Conservation (phyloP, 176 grass and related monocot genomes). For the Ampelocalamus luodianensis region DNA sequence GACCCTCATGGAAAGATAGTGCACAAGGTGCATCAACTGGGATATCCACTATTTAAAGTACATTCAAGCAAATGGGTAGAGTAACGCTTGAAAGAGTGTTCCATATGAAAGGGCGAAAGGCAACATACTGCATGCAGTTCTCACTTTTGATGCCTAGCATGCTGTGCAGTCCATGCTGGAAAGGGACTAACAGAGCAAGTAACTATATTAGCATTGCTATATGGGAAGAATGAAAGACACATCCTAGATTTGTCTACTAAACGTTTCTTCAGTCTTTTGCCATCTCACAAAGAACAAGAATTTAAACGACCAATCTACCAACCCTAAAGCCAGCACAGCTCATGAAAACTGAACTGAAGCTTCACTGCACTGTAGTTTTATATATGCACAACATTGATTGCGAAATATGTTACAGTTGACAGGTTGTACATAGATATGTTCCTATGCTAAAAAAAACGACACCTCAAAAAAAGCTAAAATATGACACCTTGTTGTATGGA, state of each 20-base stretch:
- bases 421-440: conserved; percentile 7
- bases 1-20: neutral
- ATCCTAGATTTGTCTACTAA: conserved; percentile 3
- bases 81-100: neutral
- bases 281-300: conserved; percentile 29
- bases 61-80: neutral
- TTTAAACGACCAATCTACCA: conserved; percentile 17
- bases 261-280: neutral
- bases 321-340: neutral
- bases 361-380: neutral
- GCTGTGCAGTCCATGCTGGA: neutral
- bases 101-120: neutral
- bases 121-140: conserved; percentile 24
- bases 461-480: neutral
- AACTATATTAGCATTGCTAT: conserved; percentile 14
- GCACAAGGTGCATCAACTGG: neutral
- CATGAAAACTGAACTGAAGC: conserved; percentile 33
- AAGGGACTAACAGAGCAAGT: conserved; percentile 11
- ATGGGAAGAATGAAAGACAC: conserved; percentile 1
- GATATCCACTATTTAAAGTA: conserved; percentile 20
- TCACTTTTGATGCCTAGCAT: neutral
- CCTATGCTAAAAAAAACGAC: neutral
- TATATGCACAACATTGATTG: conserved; percentile 2
- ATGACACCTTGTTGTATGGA: neutral
- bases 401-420: neutral